phyloP scores from a whole-genome alignment of 345 rosid genomes.

The Eucalyptus pumila region DNA sequence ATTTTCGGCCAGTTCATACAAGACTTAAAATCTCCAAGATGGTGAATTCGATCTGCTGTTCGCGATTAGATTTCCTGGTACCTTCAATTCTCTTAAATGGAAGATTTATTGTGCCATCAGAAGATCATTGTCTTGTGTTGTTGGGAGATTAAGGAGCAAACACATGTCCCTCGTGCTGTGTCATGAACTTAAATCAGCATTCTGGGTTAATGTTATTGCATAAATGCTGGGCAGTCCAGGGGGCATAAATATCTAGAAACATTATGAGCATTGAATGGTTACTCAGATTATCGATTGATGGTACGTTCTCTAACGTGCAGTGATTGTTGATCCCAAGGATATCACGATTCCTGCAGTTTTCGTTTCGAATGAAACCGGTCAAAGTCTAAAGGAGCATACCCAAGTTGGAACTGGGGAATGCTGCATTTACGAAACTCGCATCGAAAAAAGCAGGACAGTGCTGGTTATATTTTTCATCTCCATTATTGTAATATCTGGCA shows the following conservation, averaged over 20 bases:
- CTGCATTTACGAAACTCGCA: slow-evolving; percentile 31
- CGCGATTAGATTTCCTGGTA: too few species aligned
- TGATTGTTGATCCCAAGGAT: slow-evolving; percentile 41
- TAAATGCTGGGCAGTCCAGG: too few species aligned
- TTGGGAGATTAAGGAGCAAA: too few species aligned
- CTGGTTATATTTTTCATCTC: slow-evolving; percentile 43
- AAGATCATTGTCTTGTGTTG: too few species aligned
- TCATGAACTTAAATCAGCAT: too few species aligned
- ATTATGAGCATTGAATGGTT: background rate
- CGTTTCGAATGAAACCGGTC: slow-evolving; percentile 43
- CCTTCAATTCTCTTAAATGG: too few species aligned
- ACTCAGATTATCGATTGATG: background rate
- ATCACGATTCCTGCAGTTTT: slow-evolving; percentile 43
- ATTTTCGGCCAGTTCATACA: too few species aligned
- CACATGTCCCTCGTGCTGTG: too few species aligned
- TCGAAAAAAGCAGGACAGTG: slow-evolving; percentile 38
- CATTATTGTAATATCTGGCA: slow-evolving; percentile 20
- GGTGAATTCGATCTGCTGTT: too few species aligned
- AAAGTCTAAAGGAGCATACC: slow-evolving; percentile 27
- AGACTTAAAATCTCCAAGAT: too few species aligned
- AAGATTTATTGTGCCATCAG: too few species aligned
- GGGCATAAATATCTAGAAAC: background rate
- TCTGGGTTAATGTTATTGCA: too few species aligned
- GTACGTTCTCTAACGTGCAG: slow-evolving; percentile 11
- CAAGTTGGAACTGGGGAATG: slow-evolving; percentile 32